Evolutionary conservation across 1,284 basidiomycete genomes (phyloP).

Genomic region (Vanrija sp.): DNA sequence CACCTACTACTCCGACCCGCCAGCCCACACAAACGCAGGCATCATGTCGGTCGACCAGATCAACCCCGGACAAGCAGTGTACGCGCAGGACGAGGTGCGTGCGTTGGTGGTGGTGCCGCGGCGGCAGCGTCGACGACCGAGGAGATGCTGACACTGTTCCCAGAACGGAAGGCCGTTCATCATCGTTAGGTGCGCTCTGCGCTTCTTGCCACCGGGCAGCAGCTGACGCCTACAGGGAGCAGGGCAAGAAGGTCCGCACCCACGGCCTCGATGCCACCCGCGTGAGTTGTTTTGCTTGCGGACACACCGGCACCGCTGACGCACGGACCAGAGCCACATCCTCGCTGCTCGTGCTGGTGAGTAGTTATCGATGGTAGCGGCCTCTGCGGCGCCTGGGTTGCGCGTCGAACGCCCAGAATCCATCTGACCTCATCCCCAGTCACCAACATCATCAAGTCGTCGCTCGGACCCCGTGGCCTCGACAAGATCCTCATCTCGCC

Average conservation of each 20-base stretch:
- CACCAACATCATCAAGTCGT: conserved; percentile 91
- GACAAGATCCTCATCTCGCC: conserved; percentile 99
- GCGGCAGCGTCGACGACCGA: neutral
- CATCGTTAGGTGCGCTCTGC: conserved; percentile 60
- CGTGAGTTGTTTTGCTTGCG: conserved; percentile 52
- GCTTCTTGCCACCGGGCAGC: neutral
- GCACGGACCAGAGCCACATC: conserved; percentile 71
- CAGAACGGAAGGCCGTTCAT: conserved; percentile 97
- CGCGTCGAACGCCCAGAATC: neutral
- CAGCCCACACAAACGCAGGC: conserved; percentile 1
- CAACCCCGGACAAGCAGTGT: conserved; percentile 62
- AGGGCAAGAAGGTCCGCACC: conserved; percentile 87
- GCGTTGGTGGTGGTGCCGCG: neutral
- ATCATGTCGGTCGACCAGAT: conserved; percentile 46
- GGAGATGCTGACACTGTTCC: conserved; percentile 1
- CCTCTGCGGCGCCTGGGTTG: neutral
- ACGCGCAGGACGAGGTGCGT: conserved; percentile 82
- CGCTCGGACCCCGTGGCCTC: conserved; percentile 88
- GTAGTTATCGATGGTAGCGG: neutral
- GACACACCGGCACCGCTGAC: conserved; percentile 2
- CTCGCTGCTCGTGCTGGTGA: conserved; percentile 67
- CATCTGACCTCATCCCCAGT: conserved; percentile 54
- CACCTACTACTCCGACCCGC: neutral
- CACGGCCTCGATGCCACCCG: conserved; percentile 97
- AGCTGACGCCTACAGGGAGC: conserved; percentile 59